A percentile compares a stretch with the other conserved stretches of the same genome.
Evolutionary conservation across 169 alveolate genomes (phyloP).

Genomic region (Plasmodium gonderi): DNA sequence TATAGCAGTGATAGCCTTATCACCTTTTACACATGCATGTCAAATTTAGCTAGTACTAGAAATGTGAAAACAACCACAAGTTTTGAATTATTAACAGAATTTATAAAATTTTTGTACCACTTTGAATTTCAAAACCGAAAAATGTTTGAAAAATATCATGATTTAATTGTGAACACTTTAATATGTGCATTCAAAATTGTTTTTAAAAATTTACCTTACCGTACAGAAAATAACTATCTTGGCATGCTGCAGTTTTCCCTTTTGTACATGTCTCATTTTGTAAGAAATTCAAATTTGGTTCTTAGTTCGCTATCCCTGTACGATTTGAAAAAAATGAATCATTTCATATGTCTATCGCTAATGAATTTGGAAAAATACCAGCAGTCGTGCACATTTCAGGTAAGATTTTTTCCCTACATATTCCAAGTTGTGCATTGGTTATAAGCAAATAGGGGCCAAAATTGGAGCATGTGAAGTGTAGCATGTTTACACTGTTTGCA

Average conservation of each 20-base stretch:
- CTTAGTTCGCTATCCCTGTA: neutral
- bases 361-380: constrained; percentile 37
- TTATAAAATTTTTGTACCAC: constrained; percentile 35
- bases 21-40: neutral
- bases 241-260: constrained; percentile 62
- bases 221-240: constrained; percentile 40
- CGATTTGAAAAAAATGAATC: constrained; percentile 8
- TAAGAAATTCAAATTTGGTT: neutral
- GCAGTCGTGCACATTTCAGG: constrained; percentile 45
- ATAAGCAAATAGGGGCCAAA: neutral
- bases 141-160: constrained; percentile 4
- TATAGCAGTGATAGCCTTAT: neutral
- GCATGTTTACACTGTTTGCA: too few relatives aligned
- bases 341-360: neutral
- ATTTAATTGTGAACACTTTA: neutral
- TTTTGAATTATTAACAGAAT: constrained; percentile 39
- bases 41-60: neutral
- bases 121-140: constrained; percentile 14
- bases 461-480: neutral
- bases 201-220: constrained; percentile 20
- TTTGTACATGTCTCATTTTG: constrained; percentile 32
- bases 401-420: neutral
- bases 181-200: neutral
- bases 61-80: constrained; percentile 18
- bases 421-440: too few relatives aligned